Evolutionary conservation across 768 basidiomycete genomes (phyloP).

Genomic region (Mycena vitilis): DNA sequence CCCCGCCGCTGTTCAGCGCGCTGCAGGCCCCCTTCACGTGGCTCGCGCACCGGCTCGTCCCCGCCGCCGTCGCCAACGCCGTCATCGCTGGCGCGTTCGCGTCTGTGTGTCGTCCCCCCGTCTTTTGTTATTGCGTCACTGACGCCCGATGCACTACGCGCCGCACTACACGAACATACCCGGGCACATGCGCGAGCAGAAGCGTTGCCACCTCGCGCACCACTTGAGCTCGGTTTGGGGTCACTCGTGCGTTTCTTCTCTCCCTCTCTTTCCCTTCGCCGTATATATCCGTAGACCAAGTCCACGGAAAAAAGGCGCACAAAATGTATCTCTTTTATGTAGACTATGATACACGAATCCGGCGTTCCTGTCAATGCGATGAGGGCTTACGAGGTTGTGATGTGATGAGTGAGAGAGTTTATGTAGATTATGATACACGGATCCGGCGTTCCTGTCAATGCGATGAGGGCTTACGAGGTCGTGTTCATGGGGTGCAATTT

Average conservation of each 20-base stretch:
- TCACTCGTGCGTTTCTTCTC: conserved; percentile 74
- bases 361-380: no score
- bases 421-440: no score
- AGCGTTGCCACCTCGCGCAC: conserved; percentile 97
- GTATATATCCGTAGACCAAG: no score
- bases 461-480: no score
- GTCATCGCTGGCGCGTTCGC: conserved; percentile 87
- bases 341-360: no score
- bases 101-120: conserved; percentile 80
- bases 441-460: no score
- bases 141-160: conserved; percentile 97
- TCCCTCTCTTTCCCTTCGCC: conserved; percentile 41
- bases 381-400: no score
- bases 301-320: no score
- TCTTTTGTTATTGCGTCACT: no score
- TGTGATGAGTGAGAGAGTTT: no score
- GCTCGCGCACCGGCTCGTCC: conserved; percentile 87
- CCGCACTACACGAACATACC: conserved; percentile 91
- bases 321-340: no score
- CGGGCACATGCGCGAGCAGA: conserved; percentile 89
- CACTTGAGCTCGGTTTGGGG: conserved; percentile 96
- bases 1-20: conserved; percentile 81
- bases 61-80: conserved; percentile 87
- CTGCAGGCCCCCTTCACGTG: conserved; percentile 89
- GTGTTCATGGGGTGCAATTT: no score